Evolutionary conservation across 2,329 filamentous ascomycete species (phyloP).

Genomic region (Gnomoniopsis smithogilvyi): DNA sequence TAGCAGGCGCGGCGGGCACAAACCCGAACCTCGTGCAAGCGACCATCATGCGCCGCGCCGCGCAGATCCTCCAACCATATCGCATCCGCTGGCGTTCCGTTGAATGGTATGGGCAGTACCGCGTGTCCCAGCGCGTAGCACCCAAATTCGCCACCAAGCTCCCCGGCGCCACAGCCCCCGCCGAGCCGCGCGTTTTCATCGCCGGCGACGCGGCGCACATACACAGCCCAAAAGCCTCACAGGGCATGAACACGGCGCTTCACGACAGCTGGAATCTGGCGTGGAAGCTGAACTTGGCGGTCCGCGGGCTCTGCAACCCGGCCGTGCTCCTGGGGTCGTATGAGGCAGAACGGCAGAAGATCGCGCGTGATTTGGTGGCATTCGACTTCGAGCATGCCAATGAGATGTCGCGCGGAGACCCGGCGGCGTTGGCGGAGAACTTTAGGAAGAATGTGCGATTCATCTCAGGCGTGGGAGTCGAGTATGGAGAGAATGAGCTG

Average conservation of each 20-base stretch:
- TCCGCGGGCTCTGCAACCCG: slow-evolving; percentile 52
- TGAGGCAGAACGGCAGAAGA: slow-evolving; percentile 60
- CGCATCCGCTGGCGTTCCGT: slow-evolving; percentile 55
- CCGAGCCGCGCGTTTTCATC: slow-evolving; percentile 58
- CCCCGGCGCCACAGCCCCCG: background rate
- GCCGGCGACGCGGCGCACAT: slow-evolving; percentile 70
- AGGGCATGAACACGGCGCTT: slow-evolving; percentile 63
- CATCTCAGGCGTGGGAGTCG: slow-evolving; percentile 69
- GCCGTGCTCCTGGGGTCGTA: slow-evolving; percentile 55
- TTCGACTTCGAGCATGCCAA: slow-evolving; percentile 58
- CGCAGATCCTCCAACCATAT: slow-evolving; percentile 58
- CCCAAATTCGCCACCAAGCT: slow-evolving; percentile 60
- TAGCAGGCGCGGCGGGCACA: slow-evolving; percentile 44
- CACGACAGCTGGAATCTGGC: slow-evolving; percentile 60
- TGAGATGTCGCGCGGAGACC: slow-evolving; percentile 59
- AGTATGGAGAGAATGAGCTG: slow-evolving; percentile 25
- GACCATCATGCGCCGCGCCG: slow-evolving; percentile 67
- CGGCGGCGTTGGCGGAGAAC: slow-evolving; percentile 61
- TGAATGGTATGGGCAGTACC: slow-evolving; percentile 71
- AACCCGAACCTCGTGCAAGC: slow-evolving; percentile 40
- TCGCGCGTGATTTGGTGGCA: slow-evolving; percentile 56
- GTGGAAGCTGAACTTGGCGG: slow-evolving; percentile 50
- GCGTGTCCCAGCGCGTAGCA: slow-evolving; percentile 69
- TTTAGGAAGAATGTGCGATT: slow-evolving; percentile 70
- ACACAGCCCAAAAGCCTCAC: slow-evolving; percentile 69